These are phyloP conservation scores for Podospora tetraspora DNA, from an alignment of 495 filamentous ascomycete genomes.

Conservation along the genomic window DNA sequence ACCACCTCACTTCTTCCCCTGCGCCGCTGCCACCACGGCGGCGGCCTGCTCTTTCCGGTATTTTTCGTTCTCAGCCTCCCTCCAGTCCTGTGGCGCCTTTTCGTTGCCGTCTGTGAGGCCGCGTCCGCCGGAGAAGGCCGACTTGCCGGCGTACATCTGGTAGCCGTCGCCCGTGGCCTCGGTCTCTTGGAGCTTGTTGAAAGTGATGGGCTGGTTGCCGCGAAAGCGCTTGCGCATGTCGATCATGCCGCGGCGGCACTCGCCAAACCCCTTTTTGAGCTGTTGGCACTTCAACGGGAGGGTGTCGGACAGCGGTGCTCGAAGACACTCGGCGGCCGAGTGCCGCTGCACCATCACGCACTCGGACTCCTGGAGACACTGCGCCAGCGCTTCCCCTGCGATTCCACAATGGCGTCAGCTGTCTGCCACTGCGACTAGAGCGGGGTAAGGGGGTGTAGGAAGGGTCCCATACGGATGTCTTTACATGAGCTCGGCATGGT, in stretches of 20 bases:
- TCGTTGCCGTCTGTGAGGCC: slow-evolving; percentile 48
- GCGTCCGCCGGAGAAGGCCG: slow-evolving; percentile 55
- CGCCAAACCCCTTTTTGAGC: slow-evolving; percentile 81
- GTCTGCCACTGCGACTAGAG: not conserved
- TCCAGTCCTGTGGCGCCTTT: slow-evolving; percentile 48
- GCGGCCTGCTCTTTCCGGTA: slow-evolving; percentile 34
- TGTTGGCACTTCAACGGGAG: slow-evolving; percentile 88
- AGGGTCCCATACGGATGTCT: slow-evolving; percentile 66
- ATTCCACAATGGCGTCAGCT: slow-evolving; percentile 2
- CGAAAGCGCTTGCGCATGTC: slow-evolving; percentile 99
- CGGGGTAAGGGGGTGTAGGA: not conserved
- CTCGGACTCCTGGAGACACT: slow-evolving; percentile 91
- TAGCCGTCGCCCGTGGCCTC: slow-evolving; percentile 48
- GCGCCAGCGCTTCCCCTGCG: slow-evolving; percentile 79
- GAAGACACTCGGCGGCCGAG: slow-evolving; percentile 79
- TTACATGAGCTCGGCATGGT: slow-evolving; percentile 93
- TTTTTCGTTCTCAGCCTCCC: slow-evolving; percentile 52
- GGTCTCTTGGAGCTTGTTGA: slow-evolving; percentile 55
- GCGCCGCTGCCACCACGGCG: slow-evolving; percentile 6
- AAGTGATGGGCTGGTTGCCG: slow-evolving; percentile 81
- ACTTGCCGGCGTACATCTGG: slow-evolving; percentile 76
- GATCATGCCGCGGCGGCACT: slow-evolving; percentile 93
- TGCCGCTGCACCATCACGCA: slow-evolving; percentile 90
- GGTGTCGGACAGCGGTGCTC: slow-evolving; percentile 66
- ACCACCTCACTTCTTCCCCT: slow-evolving; percentile 16